These are phyloP conservation scores for Fusarium graminum DNA, from an alignment of 2,329 filamentous ascomycete species.

Conservation along the genomic window DNA sequence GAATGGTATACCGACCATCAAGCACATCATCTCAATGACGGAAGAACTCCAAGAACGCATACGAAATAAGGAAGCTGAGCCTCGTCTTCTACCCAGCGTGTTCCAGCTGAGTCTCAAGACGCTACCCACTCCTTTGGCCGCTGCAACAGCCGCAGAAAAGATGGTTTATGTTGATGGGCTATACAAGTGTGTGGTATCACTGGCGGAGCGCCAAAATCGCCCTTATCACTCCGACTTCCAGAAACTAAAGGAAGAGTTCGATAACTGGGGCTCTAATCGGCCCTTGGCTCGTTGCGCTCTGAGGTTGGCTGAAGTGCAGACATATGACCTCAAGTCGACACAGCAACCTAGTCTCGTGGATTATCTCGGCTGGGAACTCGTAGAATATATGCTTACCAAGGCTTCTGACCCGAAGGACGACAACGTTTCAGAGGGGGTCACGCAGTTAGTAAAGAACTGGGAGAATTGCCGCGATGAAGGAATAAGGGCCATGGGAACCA, in stretches of 20 bases:
- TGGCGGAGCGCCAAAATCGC: constrained; percentile 19
- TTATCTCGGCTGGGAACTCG: constrained; percentile 41
- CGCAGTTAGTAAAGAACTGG: constrained; percentile 31
- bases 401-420: neutral
- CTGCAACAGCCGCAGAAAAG: constrained; percentile 5
- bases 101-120: constrained; percentile 30
- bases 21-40: constrained; percentile 33
- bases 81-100: constrained; percentile 25
- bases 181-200: constrained; percentile 23
- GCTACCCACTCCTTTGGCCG: constrained; percentile 31
- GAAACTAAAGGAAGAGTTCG: constrained; percentile 27
- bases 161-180: constrained; percentile 25
- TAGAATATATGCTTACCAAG: constrained; percentile 13
- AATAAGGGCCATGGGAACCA: constrained; percentile 20
- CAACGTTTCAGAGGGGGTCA: neutral
- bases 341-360: constrained; percentile 26
- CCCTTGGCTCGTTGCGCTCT: constrained; percentile 25
- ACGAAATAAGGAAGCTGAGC: neutral
- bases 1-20: constrained; percentile 44
- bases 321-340: constrained; percentile 6
- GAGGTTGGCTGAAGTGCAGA: constrained; percentile 11
- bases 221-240: constrained; percentile 47
- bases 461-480: constrained; percentile 11
- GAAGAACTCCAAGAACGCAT: constrained; percentile 14
- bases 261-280: neutral